phyloP scores from a whole-genome alignment of 2,329 filamentous ascomycete genomes.

The Ramularia collo-cygni region DNA sequence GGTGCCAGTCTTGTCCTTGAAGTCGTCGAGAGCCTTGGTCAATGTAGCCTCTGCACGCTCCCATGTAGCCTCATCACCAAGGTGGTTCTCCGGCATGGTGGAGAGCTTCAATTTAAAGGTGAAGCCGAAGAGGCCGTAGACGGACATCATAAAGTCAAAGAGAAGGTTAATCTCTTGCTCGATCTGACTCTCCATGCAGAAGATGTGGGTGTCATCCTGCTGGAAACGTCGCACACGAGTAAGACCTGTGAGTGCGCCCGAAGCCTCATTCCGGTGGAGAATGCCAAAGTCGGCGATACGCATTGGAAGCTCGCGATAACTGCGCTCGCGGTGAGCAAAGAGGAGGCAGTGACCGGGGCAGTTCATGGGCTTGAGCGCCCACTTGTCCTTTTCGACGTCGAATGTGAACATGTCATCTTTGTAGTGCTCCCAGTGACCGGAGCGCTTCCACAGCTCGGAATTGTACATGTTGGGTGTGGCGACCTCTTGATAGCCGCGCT shows the following conservation, averaged over 20 bases:
- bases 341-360: constrained; percentile 91
- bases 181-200: constrained; percentile 79
- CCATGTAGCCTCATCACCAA: constrained; percentile 84
- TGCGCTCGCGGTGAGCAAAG: constrained; percentile 74
- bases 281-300: constrained; percentile 94
- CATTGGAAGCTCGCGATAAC: constrained; percentile 84
- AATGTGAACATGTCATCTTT: constrained; percentile 95
- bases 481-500: constrained; percentile 89
- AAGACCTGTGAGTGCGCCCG: constrained; percentile 80
- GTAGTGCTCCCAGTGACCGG: constrained; percentile 90
- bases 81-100: constrained; percentile 80
- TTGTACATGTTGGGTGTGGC: constrained; percentile 97
- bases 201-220: constrained; percentile 94
- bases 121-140: constrained; percentile 80
- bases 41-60: constrained; percentile 78
- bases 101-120: constrained; percentile 93
- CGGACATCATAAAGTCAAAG: constrained; percentile 77
- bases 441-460: constrained; percentile 84
- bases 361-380: constrained; percentile 95
- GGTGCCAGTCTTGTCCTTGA: constrained; percentile 55
- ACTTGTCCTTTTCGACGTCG: constrained; percentile 72
- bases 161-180: constrained; percentile 68
- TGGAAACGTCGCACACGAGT: constrained; percentile 91
- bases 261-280: constrained; percentile 90
- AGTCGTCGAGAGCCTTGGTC: constrained; percentile 70